Conservation (phyloP, 192 early-diverging fungal genomes). For the Piromyces sp. region DNA sequence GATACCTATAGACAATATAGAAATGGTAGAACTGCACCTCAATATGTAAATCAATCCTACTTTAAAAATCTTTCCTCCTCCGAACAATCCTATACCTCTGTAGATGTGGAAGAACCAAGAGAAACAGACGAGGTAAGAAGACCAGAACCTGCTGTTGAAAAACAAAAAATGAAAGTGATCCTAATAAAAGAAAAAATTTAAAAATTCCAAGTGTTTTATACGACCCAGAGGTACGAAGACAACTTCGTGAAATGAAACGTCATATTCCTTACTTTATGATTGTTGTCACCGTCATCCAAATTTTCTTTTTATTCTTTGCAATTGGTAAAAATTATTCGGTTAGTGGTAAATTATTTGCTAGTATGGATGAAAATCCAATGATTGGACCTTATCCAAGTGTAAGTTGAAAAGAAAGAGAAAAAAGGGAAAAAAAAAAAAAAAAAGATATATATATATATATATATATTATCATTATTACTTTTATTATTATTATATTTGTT, state of each 20-base stretch:
- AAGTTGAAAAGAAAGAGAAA: background rate
- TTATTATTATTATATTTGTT: too few species aligned
- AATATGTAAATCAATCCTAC: background rate
- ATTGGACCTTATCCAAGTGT: background rate
- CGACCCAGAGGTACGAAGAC: conserved; percentile 18
- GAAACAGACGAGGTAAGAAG: background rate
- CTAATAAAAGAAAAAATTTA: background rate
- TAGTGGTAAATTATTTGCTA: background rate
- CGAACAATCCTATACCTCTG: background rate
- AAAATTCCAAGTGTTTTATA: conserved; percentile 14
- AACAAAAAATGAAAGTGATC: background rate
- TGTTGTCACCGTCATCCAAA: conserved; percentile 15
- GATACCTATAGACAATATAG: background rate
- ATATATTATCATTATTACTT: too few species aligned
- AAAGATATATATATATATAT: too few species aligned
- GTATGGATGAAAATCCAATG: background rate
- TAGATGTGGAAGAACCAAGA: background rate
- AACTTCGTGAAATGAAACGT: conserved; percentile 16
- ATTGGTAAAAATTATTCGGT: background rate
- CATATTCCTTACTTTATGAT: conserved; percentile 29
- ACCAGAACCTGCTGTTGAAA: background rate
- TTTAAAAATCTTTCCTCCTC: background rate
- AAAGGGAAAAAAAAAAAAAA: too few species aligned
- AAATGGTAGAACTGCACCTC: background rate
- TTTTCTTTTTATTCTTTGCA: conserved; percentile 9